A percentile compares a stretch with the other conserved stretches of the same genome.
These are phyloP conservation scores for Nakazawaea populi DNA, from an alignment of 805 yeast genomes.

Conservation along the genomic window DNA sequence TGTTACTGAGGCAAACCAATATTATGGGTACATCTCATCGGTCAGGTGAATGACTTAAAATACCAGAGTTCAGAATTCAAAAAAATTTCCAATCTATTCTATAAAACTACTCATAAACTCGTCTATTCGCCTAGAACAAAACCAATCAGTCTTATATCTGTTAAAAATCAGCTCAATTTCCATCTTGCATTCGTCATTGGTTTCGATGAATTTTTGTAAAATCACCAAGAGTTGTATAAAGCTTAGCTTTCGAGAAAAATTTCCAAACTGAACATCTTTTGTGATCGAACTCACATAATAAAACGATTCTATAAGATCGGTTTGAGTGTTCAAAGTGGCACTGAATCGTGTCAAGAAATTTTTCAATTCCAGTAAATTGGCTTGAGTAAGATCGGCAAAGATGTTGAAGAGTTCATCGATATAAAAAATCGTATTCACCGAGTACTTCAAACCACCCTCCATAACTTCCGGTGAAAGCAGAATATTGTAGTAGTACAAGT, in stretches of 20 bases:
- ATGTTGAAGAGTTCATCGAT: constrained; percentile 7
- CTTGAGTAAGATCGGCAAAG: neutral
- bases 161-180: neutral
- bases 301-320: neutral
- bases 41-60: no score
- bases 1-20: no score
- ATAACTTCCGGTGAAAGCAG: neutral
- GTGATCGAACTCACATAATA: constrained; percentile 1
- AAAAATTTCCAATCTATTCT: neutral
- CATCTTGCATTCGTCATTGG: neutral
- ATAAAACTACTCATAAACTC: constrained; percentile 3
- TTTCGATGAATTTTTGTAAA: constrained; percentile 2
- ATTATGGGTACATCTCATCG: no score
- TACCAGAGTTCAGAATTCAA: neutral
- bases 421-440: neutral
- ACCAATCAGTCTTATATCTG: constrained; percentile 5
- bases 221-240: constrained; percentile 1
- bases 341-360: neutral
- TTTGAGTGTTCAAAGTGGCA: neutral
- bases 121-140: constrained; percentile 3
- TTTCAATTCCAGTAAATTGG: neutral
- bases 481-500: neutral
- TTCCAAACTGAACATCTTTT: neutral
- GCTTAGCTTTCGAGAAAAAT: neutral
- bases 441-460: neutral